A percentile compares a stretch with the other conserved stretches of the same genome.
These are phyloP conservation scores for Skeletonema marinoi DNA, from an alignment of 108 stramenopile genomes.

Conservation along the genomic window DNA sequence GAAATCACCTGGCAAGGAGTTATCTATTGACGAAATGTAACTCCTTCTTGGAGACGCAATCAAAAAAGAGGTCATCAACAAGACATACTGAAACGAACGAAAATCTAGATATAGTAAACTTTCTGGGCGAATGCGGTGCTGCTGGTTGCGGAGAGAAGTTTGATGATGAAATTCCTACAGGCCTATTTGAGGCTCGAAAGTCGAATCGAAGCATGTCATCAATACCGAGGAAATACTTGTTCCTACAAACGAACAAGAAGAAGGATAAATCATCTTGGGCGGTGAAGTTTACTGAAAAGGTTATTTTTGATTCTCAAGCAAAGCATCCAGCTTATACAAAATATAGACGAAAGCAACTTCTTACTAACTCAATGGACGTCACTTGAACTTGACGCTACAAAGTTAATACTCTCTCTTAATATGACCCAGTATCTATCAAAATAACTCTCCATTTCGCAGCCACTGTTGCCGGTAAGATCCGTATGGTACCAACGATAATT, in stretches of 20 bases:
- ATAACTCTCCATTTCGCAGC: too few relatives aligned
- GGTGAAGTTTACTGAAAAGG: neutral
- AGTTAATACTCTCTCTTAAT: too few relatives aligned
- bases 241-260: neutral
- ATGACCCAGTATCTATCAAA: too few relatives aligned
- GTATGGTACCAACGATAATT: too few relatives aligned
- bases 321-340: neutral
- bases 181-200: slow-evolving; percentile 4
- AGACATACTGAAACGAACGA: neutral
- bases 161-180: slow-evolving; percentile 12
- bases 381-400: too few relatives aligned
- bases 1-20: slow-evolving; percentile 18
- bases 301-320: neutral
- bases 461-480: too few relatives aligned
- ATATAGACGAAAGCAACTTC: neutral
- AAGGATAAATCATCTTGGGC: slow-evolving; percentile 2
- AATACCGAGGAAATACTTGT: neutral
- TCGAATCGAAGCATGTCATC: neutral
- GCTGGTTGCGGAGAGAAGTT: slow-evolving; percentile 8
- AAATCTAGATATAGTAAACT: neutral
- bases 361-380: neutral
- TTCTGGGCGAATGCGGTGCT: slow-evolving; percentile 13
- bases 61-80: neutral
- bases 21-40: slow-evolving; percentile 15
- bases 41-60: slow-evolving; percentile 16